Base-by-base conservation (phyloP, 2,329 filamentous ascomycete species). In the Geoglossum cookeanum region DNA sequence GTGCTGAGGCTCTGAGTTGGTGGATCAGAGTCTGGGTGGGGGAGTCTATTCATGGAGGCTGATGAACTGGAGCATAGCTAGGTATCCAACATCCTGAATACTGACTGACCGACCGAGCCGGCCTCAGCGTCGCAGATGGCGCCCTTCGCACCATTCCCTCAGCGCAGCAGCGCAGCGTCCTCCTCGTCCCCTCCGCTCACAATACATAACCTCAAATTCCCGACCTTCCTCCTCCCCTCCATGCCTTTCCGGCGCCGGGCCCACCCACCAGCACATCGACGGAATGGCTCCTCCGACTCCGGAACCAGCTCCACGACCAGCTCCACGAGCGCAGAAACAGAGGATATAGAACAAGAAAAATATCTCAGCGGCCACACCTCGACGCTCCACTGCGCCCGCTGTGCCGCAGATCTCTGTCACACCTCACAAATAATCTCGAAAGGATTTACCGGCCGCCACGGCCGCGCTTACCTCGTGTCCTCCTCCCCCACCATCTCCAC, bases 391-490 rank as follows among this genome's bases (percentile, higher is more conserved):
- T 83, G 80, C 67, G 71, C 74, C 32, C 74, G 75, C 61, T 83
- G 80, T 65, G 74, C 78, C 45, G 70, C 76, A 9, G 77, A 82
- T 63, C 71, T 83, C 52, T 78, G 78, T 60, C 71, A 78, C 57
- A 75, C 76, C 15, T 73, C 73, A 4, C 78, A 80, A 60, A 81
- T 83, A 58, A 78, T 83, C 63, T 76, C 72, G 68, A 82, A 82
- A 69, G 79, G 79, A 57, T 83, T 83, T 68, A 83, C 78, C 29
- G 80, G 80, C 60, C 76, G 79, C 17, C 77, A 83, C 65, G 80
- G 80, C 4, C 77, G 79, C 58, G 80, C 80, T 47, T 83, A 81
- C 66, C 77, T 83, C 58, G 78, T 83, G 35, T 71, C 76, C 1
- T 64, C 67, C 29, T 61, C 67, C 9, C 60, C 67, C 49, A 61